Conservation (phyloP, 495 filamentous ascomycete species). For the Neurospora sp. region DNA sequence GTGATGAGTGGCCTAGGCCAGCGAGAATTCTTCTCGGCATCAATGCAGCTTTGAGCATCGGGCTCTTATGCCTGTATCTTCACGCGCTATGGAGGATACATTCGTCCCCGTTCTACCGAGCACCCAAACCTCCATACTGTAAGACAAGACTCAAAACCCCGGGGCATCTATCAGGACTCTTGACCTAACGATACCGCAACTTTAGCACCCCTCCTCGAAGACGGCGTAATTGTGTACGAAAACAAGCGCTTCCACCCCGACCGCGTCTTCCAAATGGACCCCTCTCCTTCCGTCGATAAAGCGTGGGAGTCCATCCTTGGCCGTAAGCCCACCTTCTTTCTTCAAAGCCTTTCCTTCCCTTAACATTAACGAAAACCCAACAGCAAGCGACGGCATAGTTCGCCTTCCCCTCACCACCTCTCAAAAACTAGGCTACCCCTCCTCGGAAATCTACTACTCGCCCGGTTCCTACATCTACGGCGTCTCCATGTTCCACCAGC, state of each 20-base stretch:
- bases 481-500: slow-evolving; percentile 16
- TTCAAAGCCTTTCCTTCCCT: too few species aligned
- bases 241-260: not conserved
- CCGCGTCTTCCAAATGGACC: not conserved
- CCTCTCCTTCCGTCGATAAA: not conserved
- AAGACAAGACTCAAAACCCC: not conserved
- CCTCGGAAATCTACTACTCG: not conserved
- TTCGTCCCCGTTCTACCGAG: not conserved
- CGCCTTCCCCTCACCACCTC: not conserved
- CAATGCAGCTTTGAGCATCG: not conserved
- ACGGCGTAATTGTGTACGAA: not conserved
- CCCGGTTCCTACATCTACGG: slow-evolving; percentile 1
- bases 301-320: not conserved
- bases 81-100: not conserved
- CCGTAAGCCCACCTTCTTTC: not conserved
- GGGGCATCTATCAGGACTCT: not conserved
- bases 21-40: not conserved
- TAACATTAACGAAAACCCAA: too few species aligned
- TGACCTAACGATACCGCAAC: not conserved
- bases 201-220: not conserved
- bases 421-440: not conserved
- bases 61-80: not conserved
- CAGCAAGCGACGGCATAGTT: not conserved
- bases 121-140: not conserved
- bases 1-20: not conserved